A percentile compares a stretch with the other conserved stretches of the same genome.
Conservation (phyloP, 768 basidiomycete genomes). For the Chalciporus sphaerocephalus region DNA sequence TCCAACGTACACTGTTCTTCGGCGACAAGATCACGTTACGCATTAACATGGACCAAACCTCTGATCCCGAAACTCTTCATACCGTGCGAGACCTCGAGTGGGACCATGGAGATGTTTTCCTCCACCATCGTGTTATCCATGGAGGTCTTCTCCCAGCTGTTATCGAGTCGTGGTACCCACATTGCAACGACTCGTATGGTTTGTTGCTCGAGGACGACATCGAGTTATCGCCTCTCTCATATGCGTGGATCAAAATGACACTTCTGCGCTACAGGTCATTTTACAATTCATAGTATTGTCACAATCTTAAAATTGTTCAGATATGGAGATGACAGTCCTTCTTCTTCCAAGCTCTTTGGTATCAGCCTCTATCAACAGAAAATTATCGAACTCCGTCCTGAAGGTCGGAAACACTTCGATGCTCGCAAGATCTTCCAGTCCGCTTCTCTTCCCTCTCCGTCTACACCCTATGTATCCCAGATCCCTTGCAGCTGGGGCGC, state of each 20-base stretch:
- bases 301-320: conserved; percentile 33
- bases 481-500: conserved; percentile 93
- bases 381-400: conserved; percentile 64
- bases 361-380: conserved; percentile 87
- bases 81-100: conserved; percentile 52
- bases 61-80: conserved; percentile 56
- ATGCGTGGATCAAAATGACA: conserved; percentile 82
- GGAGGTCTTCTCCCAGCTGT: conserved; percentile 79
- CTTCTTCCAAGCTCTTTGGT: conserved; percentile 58
- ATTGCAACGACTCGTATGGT: conserved; percentile 67
- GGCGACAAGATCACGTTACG: conserved; percentile 63
- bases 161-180: conserved; percentile 87
- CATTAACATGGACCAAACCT: conserved; percentile 73
- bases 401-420: conserved; percentile 65
- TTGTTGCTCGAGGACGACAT: conserved; percentile 83
- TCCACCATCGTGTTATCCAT: conserved; percentile 73
- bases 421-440: conserved; percentile 54
- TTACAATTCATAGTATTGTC: not conserved
- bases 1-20: conserved; percentile 55
- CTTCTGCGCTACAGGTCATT: conserved; percentile 67
- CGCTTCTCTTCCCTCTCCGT: conserved; percentile 36
- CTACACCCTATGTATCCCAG: conserved; percentile 77
- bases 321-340: conserved; percentile 45
- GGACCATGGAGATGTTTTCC: conserved; percentile 52
- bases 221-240: conserved; percentile 80